Evolutionary conservation across 2,329 filamentous ascomycete species (phyloP).

Genomic region (Exophiala sideris): DNA sequence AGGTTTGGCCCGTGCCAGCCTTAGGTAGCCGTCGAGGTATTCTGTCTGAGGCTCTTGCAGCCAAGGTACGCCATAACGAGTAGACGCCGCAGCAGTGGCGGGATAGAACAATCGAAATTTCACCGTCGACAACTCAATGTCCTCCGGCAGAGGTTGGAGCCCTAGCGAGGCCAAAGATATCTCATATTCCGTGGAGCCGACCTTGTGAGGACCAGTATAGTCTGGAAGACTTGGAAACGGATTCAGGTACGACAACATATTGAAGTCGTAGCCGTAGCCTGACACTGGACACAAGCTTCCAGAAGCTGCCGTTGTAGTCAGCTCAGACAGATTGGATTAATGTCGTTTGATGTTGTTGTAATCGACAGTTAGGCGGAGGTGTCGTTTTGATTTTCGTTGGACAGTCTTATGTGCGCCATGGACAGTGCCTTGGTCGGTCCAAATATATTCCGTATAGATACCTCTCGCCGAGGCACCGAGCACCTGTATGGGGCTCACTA

Average conservation of each 20-base stretch:
- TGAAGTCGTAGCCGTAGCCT: not conserved
- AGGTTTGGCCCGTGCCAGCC: constrained; percentile 47
- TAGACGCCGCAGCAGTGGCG: constrained; percentile 41
- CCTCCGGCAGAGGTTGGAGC: constrained; percentile 48
- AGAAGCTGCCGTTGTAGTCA: no score
- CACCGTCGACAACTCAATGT: constrained; percentile 64
- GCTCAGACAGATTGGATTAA: no score
- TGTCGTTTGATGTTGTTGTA: no score
- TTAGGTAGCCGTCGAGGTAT: constrained; percentile 69
- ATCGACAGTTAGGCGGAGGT: no score
- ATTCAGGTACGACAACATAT: constrained; percentile 23
- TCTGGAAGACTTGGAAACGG: constrained; percentile 69
- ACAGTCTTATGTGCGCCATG: no score
- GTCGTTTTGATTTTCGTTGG: no score
- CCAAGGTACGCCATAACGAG: constrained; percentile 60
- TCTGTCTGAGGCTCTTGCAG: constrained; percentile 71
- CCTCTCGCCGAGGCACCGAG: no score
- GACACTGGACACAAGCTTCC: no score
- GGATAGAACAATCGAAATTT: constrained; percentile 83
- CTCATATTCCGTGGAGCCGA: constrained; percentile 77
- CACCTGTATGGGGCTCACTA: no score
- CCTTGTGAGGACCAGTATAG: constrained; percentile 73
- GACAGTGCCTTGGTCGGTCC: no score
- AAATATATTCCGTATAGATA: no score
- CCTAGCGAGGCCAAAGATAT: constrained; percentile 58